These are phyloP conservation scores for Raphanus raphanistrum DNA, from an alignment of 345 rosid species.

Conservation along the genomic window DNA sequence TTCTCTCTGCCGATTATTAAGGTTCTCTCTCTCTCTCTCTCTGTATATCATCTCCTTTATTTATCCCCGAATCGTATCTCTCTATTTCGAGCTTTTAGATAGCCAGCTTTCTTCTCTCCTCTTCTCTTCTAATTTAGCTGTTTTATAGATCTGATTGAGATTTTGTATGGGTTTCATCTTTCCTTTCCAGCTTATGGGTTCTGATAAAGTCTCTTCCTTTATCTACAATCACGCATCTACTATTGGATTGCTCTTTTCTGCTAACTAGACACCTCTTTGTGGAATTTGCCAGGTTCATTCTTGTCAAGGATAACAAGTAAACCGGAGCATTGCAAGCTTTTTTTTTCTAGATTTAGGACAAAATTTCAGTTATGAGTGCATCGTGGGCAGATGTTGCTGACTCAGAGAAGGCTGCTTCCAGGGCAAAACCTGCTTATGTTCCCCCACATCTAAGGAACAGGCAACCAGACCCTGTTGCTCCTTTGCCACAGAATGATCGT, in stretches of 20 bases:
- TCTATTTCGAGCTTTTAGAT: constrained; percentile 24
- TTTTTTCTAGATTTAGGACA: constrained; percentile 23
- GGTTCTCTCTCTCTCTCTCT: constrained; percentile 21
- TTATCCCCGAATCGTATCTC: background rate
- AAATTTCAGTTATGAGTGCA: constrained; percentile 49
- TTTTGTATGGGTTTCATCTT: background rate
- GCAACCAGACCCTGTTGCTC: constrained; percentile 59
- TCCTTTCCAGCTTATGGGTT: constrained; percentile 19
- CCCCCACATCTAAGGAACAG: constrained; percentile 90
- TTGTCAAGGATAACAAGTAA: constrained; percentile 1
- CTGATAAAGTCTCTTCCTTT: background rate
- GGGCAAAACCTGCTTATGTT: constrained; percentile 59
- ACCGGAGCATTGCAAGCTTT: constrained; percentile 18
- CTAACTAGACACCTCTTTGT: constrained; percentile 2
- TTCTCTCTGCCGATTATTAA: constrained; percentile 34
- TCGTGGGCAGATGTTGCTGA: constrained; percentile 99
- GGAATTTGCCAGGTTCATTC: constrained; percentile 20
- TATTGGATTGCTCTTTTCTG: constrained; percentile 20
- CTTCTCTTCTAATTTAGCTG: constrained; percentile 1
- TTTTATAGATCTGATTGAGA: constrained; percentile 7
- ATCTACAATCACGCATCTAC: background rate
- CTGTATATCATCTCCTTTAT: background rate
- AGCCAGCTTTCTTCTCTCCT: background rate
- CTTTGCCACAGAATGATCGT: constrained; percentile 47
- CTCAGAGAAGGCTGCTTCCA: constrained; percentile 64